Evolutionary conservation across 176 grass and related monocot genomes (phyloP).

Genomic region (Musa troglodytarum): DNA sequence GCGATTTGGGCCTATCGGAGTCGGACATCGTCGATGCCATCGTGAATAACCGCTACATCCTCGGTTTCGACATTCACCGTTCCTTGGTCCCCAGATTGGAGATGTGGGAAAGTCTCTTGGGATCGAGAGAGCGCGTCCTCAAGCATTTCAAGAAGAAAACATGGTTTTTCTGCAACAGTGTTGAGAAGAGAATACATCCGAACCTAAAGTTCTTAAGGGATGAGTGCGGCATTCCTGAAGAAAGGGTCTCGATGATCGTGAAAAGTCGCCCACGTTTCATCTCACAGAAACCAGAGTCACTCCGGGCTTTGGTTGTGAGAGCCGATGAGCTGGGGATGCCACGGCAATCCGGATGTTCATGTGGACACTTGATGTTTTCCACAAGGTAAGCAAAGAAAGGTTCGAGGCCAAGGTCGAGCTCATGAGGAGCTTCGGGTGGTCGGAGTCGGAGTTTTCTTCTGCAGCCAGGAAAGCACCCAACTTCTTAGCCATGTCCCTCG

Average conservation of each 20-base stretch:
- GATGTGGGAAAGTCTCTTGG: background rate
- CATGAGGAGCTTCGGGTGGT: background rate
- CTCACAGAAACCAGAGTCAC: background rate
- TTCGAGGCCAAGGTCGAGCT: constrained; percentile 25
- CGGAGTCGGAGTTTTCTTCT: constrained; percentile 13
- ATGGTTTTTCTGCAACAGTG: background rate
- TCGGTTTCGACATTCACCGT: background rate
- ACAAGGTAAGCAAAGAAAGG: background rate
- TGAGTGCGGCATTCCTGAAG: constrained; percentile 6
- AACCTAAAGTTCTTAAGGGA: constrained; percentile 4
- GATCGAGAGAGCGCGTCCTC: background rate
- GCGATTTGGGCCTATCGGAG: background rate
- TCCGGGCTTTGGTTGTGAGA: background rate
- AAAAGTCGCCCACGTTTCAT: background rate
- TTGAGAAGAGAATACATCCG: background rate
- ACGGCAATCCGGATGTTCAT: background rate
- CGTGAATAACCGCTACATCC: background rate
- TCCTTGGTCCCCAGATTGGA: background rate
- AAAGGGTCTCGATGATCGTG: background rate
- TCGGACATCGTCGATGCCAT: background rate
- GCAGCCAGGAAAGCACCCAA: constrained; percentile 20
- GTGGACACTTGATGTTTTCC: background rate
- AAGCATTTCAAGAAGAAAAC: background rate
- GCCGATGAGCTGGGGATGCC: constrained; percentile 2
- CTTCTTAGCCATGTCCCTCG: constrained; percentile 20